Base-by-base conservation (phyloP, 441 rosid species). In the Hura crepitans region DNA sequence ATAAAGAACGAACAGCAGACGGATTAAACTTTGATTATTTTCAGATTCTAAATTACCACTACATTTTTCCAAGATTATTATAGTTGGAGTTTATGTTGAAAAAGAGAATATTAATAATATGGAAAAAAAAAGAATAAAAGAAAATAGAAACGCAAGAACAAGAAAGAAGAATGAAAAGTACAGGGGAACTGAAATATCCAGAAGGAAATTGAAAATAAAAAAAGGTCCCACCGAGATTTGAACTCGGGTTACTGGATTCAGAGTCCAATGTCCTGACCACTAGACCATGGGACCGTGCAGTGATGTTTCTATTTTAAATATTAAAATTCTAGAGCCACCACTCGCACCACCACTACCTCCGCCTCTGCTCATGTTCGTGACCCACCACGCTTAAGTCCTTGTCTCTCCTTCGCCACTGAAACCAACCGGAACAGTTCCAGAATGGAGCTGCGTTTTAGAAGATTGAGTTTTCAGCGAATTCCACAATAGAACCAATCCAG, bases 191-290 rank as follows among this genome's bases (percentile, higher is more conserved):
- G 39, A 35, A 39, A 39, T 7, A 39, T 2, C 10, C 11, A 7
- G 2, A 11, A 57, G 14, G 30, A 30, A 17, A 27, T 4, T 13
- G 59, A 5, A 46, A 12, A 17, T 4, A 42, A 0, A 15, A 12
- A 6, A 11, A 86, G 85, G 84, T 83, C 84, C 87, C 75, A 79
- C 83, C 87, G 82, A 83, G 85, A 83, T 72, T 83, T 84, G 87
- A 81, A 83, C 82, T 79, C 84, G 81, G 84, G 84, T 81, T 81
- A 79, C 81, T 84, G 87, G 83, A 86, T 82, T 81, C 87, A 78
- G 83, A 84, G 86, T 82, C 86, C 84, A 84, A 84, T 82, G 83
- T 81, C 84, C 88, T 80, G 60, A 82, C 85, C 85, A 69, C 86
- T 73, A 81, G 85, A 83, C 86, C 87, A 81, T 79, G 77, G 86